Evolutionary conservation across 192 early-diverging fungal genomes (phyloP), one percentile per base, ranked within the genome.

Genomic region (Rhizoclosmatium sp.): DNA sequence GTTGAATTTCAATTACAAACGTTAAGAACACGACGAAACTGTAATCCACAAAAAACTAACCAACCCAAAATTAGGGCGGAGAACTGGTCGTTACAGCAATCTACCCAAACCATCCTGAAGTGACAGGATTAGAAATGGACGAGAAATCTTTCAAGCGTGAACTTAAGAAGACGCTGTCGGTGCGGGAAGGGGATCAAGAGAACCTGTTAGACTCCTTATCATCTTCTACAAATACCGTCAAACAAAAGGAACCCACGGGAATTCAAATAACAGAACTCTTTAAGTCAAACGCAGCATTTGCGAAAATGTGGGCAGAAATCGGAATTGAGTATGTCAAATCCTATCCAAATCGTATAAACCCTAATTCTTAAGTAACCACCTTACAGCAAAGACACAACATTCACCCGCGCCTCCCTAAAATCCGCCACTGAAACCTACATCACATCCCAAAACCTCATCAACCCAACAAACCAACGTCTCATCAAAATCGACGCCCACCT

Each of bases 401-500:
- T 90, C 72, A 91, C 84, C 4, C 70, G 83, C 0, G 81, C 87
- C 12, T 89, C 95, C 61, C 82, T 93, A 45, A 88, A 89, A 47
- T 54, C 59, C 3, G 83, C 92, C 16, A 66, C 93, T 5, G 84
- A 89, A 47, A 86, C 85, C 7, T 96, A 95, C 66, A 84, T 94
- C 65, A 88, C 91, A 75, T 80, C 66, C 4, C 84, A 91, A 21
- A 71, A 84, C 2, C 82, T 97, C 21, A 83, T 89, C 0, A 90
- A 94, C 31, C 9, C 42, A 49, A 56, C 61, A 23, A 69, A 75
- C 47, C 71, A 69, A 19, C 65, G 77, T 77, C 81, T 86, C 66
- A 82, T 93, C 23, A 91, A 89, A 74, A 87, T 95, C 51, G 93
- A 95, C 68, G 78, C 89, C 47, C 71, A 85, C 14, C 66, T 95